Percentiles rank a stretch among this genome's conserved stretches.
Evolutionary conservation across 2,329 filamentous ascomycete species (phyloP).

Genomic region (Mycosphaerella arachidis): DNA sequence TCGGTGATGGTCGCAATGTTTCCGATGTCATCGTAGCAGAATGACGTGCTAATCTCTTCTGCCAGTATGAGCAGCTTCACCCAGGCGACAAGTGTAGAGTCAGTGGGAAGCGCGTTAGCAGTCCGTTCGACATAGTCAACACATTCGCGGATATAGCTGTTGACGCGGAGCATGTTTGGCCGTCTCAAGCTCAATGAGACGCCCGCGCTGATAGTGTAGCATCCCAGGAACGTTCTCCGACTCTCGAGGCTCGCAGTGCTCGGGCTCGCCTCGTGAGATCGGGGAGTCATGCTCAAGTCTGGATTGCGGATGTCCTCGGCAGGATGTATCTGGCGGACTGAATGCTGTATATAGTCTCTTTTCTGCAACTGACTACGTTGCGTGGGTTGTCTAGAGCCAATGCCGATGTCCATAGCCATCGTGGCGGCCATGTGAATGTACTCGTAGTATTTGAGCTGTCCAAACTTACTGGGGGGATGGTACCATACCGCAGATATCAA

Average conservation of each 20-base stretch:
- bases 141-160: conserved; percentile 57
- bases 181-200: conserved; percentile 59
- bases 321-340: conserved; percentile 15
- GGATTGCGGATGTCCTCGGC: conserved; percentile 26
- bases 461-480: conserved; percentile 45
- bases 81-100: conserved; percentile 56
- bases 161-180: conserved; percentile 58
- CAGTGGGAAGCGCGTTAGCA: conserved; percentile 53
- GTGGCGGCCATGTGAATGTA: conserved; percentile 50
- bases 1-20: conserved; percentile 54
- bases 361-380: conserved; percentile 1
- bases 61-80: conserved; percentile 59
- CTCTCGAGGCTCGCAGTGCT: conserved; percentile 54
- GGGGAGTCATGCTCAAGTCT: conserved; percentile 25
- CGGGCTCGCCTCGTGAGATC: conserved; percentile 26
- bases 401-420: conserved; percentile 46
- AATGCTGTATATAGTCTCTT: not conserved
- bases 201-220: conserved; percentile 57
- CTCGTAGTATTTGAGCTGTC: conserved; percentile 46
- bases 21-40: conserved; percentile 61
- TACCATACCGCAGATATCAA: conserved; percentile 49
- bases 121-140: conserved; percentile 53
- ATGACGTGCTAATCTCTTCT: conserved; percentile 64
- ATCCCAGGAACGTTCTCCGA: conserved; percentile 56
- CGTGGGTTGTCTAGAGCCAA: conserved; percentile 21